Evolutionary conservation across 2,329 filamentous ascomycete genomes (phyloP).

Genomic region (Exophiala calicioides): DNA sequence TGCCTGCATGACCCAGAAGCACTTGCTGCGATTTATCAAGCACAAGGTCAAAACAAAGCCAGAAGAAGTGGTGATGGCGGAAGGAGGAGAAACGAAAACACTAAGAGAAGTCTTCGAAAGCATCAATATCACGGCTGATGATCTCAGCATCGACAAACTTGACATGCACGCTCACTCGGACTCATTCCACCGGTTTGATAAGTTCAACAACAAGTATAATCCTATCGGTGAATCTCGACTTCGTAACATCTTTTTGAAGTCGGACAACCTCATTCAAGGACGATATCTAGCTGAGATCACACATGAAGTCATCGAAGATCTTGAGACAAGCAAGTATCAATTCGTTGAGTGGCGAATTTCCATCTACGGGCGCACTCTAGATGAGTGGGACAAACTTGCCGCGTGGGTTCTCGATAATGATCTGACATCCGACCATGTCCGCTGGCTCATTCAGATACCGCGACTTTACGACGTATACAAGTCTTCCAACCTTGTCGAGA

Average conservation of each 20-base stretch:
- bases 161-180: conserved; percentile 99
- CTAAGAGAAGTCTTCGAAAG: conserved; percentile 92
- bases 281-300: conserved; percentile 96
- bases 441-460: conserved; percentile 95
- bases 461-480: conserved; percentile 96
- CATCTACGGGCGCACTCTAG: conserved; percentile 85
- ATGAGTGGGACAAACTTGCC: conserved; percentile 97
- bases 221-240: conserved; percentile 93
- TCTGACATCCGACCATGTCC: conserved; percentile 93
- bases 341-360: conserved; percentile 99
- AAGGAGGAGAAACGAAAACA: conserved; percentile 90
- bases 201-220: conserved; percentile 99
- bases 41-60: conserved; percentile 99
- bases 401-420: conserved; percentile 98
- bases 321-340: conserved; percentile 98
- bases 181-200: conserved; percentile 98
- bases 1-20: conserved; percentile 99
- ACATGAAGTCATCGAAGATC: conserved; percentile 93
- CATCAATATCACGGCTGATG: conserved; percentile 95
- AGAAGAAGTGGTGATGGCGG: conserved; percentile 87
- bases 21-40: conserved; percentile 96
- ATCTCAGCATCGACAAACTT: conserved; percentile 94
- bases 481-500: conserved; percentile 78
- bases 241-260: conserved; percentile 97
- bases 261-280: conserved; percentile 95